Evolutionary conservation across 1,284 basidiomycete species (phyloP).

Genomic region (Neotropicomus parvogracilis): DNA sequence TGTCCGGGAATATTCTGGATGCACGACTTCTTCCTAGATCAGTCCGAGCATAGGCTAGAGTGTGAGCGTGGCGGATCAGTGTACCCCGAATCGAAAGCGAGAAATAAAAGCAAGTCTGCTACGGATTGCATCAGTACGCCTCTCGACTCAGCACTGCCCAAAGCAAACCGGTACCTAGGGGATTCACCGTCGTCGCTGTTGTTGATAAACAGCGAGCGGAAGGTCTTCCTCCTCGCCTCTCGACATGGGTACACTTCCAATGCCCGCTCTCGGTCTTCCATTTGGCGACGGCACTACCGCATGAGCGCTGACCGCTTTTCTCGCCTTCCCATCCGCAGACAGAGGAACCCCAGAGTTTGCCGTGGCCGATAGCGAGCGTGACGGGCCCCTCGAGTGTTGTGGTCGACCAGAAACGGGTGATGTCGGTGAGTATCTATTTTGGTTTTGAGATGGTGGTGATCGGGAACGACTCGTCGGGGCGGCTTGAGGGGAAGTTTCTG

Average conservation of each 20-base stretch:
- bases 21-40: constrained; percentile 27
- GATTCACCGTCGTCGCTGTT: constrained; percentile 56
- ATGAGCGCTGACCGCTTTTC: constrained; percentile 65
- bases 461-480: constrained; percentile 25
- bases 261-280: constrained; percentile 42
- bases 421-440: constrained; percentile 38
- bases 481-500: constrained; percentile 17
- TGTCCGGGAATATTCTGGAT: constrained; percentile 26
- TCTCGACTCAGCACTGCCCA: background rate
- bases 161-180: constrained; percentile 12
- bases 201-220: constrained; percentile 72
- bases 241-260: constrained; percentile 27
- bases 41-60: constrained; percentile 8
- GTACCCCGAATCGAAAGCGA: constrained; percentile 7
- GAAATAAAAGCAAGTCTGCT: constrained; percentile 6
- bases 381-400: constrained; percentile 41
- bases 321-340: constrained; percentile 50
- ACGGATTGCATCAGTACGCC: constrained; percentile 10
- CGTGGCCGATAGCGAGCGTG: constrained; percentile 67
- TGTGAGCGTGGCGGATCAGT: constrained; percentile 6
- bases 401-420: constrained; percentile 21
- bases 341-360: constrained; percentile 44
- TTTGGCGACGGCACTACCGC: constrained; percentile 43
- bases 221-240: constrained; percentile 69
- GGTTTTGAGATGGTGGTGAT: constrained; percentile 39